Evolutionary conservation across 345 rosid species (phyloP), one percentile per base, ranked within the genome.

Genomic region (Lumnitzera racemosa): DNA sequence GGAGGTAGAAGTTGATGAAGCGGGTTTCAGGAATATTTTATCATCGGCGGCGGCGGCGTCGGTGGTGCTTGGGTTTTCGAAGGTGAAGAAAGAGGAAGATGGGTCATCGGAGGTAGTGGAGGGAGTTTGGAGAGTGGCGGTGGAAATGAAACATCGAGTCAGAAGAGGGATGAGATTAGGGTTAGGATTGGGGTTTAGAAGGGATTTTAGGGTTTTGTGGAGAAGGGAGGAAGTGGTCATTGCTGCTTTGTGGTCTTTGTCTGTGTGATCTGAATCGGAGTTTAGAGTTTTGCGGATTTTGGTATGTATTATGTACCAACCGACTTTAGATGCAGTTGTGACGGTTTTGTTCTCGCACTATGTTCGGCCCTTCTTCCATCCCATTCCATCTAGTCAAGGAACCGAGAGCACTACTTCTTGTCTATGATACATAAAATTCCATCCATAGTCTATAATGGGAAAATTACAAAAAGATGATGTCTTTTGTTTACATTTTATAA

Each of bases 21-120:
- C 59, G 10, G 78, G 74, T 79, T 79, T 90, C 46, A 90, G 46
- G 46, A 59, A 55, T 64, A 88, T 80, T 41, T 51, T 61, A 7
- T 78, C 80, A 49, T 77, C 72, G 17, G 25, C 51, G 43, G 56
- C 76, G 15, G 71, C 72, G 49, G 14, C 9, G 50, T 24, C 47
- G 61, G 12, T 15, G 57, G 53, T 12, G 59, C 47, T 17, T 58
- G 46, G 43, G 43, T 36, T 36, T 9, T 36, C 75, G 58, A 55
- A 52, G 73, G 81, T 80, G 3, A 83, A 74, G 74, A 81, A 87
- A 27, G 89, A 73, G 12, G 94, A 68, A 46, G 83, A 70, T 12
- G 78, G 51, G 23, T 49, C 69, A 7, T 88, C 80, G 56, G 31
- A 27, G 31, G 31, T 27, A 5, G 31, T 27, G 31, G 31, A 27